Conservation (phyloP, 495 filamentous ascomycete species). For the Xeromyces bisporus region DNA sequence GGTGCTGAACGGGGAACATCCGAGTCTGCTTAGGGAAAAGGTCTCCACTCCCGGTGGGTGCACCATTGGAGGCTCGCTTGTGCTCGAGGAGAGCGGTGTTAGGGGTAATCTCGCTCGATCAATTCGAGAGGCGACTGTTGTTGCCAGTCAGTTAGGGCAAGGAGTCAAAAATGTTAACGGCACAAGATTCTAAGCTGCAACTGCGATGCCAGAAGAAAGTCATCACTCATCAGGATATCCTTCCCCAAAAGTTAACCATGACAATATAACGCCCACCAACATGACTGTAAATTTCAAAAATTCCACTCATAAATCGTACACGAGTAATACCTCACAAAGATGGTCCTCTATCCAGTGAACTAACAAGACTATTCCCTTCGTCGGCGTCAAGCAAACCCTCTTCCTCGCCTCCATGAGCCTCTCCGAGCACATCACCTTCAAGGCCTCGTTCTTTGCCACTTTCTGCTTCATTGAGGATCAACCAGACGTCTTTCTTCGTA, state of each 20-base stretch:
- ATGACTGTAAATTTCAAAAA: too few relatives aligned
- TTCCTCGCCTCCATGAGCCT: conserved; percentile 27
- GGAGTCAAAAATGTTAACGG: conserved; percentile 19
- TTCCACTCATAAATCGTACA: too few relatives aligned
- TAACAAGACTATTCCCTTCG: conserved; percentile 22
- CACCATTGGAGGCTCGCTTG: conserved; percentile 29
- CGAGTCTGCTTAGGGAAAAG: conserved; percentile 21
- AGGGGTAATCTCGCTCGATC: conserved; percentile 23
- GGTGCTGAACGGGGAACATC: conserved; percentile 23
- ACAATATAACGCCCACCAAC: too few relatives aligned
- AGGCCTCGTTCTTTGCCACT: conserved; percentile 28
- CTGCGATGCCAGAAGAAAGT: neutral
- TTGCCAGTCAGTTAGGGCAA: conserved; percentile 25
- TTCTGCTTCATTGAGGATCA: conserved; percentile 67
- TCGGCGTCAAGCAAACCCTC: conserved; percentile 33
- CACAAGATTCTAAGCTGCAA: conserved; percentile 9
- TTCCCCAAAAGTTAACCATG: too few relatives aligned
- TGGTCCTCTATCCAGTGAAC: conserved; percentile 20
- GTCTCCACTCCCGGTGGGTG: conserved; percentile 27
- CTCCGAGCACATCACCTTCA: conserved; percentile 19
- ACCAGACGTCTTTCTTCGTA: conserved; percentile 98
- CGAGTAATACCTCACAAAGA: conserved; percentile 11
- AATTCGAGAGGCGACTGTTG: conserved; percentile 24
- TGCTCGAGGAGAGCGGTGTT: conserved; percentile 26
- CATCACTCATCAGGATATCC: neutral